A percentile compares a stretch with the other conserved stretches of the same genome.
These are phyloP conservation scores for Russula sp. DNA, from an alignment of 768 basidiomycete species.

Conservation along the genomic window DNA sequence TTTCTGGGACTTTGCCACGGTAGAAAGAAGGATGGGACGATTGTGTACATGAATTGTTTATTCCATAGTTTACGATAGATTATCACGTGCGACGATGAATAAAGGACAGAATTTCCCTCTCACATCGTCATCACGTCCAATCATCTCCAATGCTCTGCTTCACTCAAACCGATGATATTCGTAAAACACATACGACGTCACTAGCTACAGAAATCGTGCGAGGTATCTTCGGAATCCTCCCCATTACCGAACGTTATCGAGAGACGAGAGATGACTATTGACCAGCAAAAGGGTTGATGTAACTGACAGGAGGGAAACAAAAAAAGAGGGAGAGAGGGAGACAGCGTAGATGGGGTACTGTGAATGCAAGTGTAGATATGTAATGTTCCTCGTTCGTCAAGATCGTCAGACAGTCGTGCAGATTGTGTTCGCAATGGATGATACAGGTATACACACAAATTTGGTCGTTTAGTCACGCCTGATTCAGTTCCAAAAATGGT, in stretches of 20 bases:
- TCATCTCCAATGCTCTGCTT: neutral
- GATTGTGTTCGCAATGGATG: conserved; percentile 16
- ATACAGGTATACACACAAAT: conserved; percentile 21
- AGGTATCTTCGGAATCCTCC: conserved; percentile 18
- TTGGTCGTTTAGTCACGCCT: conserved; percentile 9
- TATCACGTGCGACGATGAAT: neutral
- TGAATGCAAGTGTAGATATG: conserved; percentile 20
- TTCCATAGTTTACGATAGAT: neutral
- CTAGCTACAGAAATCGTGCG: conserved; percentile 20
- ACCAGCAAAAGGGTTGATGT: conserved; percentile 7
- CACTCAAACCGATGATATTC: conserved; percentile 4
- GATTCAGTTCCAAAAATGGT: neutral
- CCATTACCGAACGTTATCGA: neutral
- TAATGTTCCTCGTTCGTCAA: conserved; percentile 22
- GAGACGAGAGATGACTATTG: neutral
- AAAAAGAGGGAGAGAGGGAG: neutral
- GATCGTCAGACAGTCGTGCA: conserved; percentile 20
- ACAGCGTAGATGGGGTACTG: conserved; percentile 14
- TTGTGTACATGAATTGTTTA: neutral
- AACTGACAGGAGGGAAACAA: conserved; percentile 6
- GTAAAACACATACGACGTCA: conserved; percentile 13
- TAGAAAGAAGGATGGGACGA: neutral
- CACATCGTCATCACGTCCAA: neutral
- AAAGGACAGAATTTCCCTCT: neutral
- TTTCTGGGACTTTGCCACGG: neutral